These are phyloP conservation scores for Smithsoniella earleae DNA, from an alignment of 163 green algal genomes.

Conservation along the genomic window DNA sequence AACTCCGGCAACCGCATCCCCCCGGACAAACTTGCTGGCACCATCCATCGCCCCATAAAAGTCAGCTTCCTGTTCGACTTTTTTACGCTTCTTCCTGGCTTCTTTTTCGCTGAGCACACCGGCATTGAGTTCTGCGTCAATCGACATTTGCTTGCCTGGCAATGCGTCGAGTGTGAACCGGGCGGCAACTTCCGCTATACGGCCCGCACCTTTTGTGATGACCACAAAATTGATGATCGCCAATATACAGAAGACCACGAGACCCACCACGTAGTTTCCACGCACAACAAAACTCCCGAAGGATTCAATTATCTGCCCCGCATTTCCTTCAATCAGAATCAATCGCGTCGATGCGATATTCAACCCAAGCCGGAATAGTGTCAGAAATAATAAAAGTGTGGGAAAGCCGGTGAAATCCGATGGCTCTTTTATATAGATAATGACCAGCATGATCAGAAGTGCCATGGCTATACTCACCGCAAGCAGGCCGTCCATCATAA, in stretches of 20 bases:
- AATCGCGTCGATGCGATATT: slow-evolving; percentile 4
- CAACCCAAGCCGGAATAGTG: slow-evolving; percentile 21
- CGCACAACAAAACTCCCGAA: slow-evolving; percentile 28
- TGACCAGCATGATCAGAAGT: too few species aligned
- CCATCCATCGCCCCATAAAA: slow-evolving; percentile 23
- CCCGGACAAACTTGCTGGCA: slow-evolving; percentile 12
- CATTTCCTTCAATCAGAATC: neutral
- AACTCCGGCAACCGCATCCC: slow-evolving; percentile 1
- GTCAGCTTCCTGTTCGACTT: neutral
- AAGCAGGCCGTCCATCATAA: neutral
- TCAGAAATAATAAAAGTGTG: slow-evolving; percentile 8
- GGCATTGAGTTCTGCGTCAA: slow-evolving; percentile 24
- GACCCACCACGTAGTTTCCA: slow-evolving; percentile 22
- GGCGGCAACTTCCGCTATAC: slow-evolving; percentile 24
- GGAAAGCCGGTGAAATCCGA: too few species aligned
- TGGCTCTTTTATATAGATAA: too few species aligned
- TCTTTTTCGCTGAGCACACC: neutral
- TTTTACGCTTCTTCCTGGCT: neutral
- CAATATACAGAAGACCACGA: slow-evolving; percentile 31
- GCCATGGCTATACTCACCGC: neutral
- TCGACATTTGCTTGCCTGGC: slow-evolving; percentile 32
- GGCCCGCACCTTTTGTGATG: slow-evolving; percentile 26
- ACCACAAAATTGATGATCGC: slow-evolving; percentile 30
- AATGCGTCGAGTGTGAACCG: slow-evolving; percentile 29
- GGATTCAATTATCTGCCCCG: slow-evolving; percentile 17